phyloP scores from a whole-genome alignment of 129 eudicot genomes.

The Logfia minima region DNA sequence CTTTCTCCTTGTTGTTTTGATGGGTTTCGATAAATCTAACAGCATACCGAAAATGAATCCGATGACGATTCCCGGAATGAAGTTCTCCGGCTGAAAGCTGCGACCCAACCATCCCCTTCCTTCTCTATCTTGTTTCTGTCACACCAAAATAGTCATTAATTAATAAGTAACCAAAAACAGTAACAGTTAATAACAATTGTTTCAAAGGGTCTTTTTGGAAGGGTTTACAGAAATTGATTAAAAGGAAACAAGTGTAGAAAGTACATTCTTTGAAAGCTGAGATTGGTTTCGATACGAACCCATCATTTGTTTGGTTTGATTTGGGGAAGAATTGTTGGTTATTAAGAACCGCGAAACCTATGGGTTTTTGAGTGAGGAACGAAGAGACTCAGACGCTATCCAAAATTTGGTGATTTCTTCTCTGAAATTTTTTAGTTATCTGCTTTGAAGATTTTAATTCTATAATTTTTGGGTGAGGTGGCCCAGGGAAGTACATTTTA shows the following conservation, averaged over 20 bases:
- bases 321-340: no score
- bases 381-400: no score
- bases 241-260: neutral
- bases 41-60: conserved; percentile 76
- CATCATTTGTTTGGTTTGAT: neutral
- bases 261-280: conserved; percentile 40
- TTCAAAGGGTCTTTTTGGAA: neutral
- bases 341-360: no score
- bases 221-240: neutral
- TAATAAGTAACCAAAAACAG: neutral
- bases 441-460: no score
- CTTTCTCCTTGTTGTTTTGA: conserved; percentile 16
- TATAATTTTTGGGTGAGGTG: no score
- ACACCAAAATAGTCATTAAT: neutral
- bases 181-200: neutral
- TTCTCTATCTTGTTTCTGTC: conserved; percentile 39
- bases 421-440: no score
- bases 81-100: conserved; percentile 76
- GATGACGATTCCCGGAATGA: conserved; percentile 77
- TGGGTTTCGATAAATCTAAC: conserved; percentile 64
- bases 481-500: no score
- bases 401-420: no score
- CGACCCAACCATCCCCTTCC: conserved; percentile 54
- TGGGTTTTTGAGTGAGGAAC: no score
- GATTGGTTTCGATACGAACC: conserved; percentile 33